Percentiles rank a stretch among this genome's conserved stretches.
Evolutionary conservation across 306 rosid genomes (phyloP).

Genomic region (Inga leiocalycina): DNA sequence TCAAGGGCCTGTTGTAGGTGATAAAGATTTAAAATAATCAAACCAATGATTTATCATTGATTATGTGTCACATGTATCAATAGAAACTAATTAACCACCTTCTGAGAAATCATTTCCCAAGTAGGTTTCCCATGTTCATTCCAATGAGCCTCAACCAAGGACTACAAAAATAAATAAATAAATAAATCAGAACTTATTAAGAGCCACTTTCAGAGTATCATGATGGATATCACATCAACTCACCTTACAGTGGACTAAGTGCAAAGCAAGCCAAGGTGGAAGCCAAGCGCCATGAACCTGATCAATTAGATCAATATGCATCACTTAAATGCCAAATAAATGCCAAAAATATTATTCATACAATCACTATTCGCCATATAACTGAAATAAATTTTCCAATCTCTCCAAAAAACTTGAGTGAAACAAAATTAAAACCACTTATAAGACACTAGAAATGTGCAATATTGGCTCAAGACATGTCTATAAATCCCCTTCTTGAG

Average conservation of each 20-base stretch:
- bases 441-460: background rate
- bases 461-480: background rate
- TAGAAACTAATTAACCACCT: slow-evolving; percentile 55
- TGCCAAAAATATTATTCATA: background rate
- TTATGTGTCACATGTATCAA: slow-evolving; percentile 4
- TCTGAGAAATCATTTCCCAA: slow-evolving; percentile 56
- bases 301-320: slow-evolving; percentile 37
- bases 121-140: slow-evolving; percentile 79
- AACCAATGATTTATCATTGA: slow-evolving; percentile 13
- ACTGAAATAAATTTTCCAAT: slow-evolving; percentile 1
- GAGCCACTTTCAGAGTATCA: slow-evolving; percentile 23
- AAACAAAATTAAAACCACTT: background rate
- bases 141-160: slow-evolving; percentile 60
- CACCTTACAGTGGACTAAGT: slow-evolving; percentile 65
- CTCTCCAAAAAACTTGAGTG: background rate
- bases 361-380: slow-evolving; percentile 8
- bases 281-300: slow-evolving; percentile 92
- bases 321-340: slow-evolving; percentile 24
- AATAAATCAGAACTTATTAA: slow-evolving; percentile 34
- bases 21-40: slow-evolving; percentile 31
- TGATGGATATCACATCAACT: slow-evolving; percentile 18
- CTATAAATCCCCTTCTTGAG: background rate
- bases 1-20: slow-evolving; percentile 40
- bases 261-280: slow-evolving; percentile 90
- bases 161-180: slow-evolving; percentile 43